Conservation (phyloP, 805 yeast species). For the Sugiyamaella floridensis region DNA sequence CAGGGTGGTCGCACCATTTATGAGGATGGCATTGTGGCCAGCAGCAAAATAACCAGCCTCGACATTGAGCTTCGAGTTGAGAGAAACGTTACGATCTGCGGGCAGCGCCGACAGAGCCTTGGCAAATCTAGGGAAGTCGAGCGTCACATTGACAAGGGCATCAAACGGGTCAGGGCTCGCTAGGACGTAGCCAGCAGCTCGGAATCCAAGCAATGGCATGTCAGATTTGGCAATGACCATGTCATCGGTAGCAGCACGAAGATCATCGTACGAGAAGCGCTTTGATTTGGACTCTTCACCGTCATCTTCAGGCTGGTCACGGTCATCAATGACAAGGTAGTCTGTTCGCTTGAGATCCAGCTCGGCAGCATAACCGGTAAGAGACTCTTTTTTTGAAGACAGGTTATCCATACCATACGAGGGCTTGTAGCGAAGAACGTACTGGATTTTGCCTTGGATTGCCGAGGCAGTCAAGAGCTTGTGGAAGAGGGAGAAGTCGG, state of each 20-base stretch:
- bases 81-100: conserved; percentile 12
- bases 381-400: conserved; percentile 5
- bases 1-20: conserved; percentile 64
- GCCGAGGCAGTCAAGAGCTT: conserved; percentile 54
- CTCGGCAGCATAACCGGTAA: conserved; percentile 60
- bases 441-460: conserved; percentile 54
- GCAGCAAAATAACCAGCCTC: conserved; percentile 15
- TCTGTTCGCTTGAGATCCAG: conserved; percentile 60
- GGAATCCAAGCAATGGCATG: conserved; percentile 24
- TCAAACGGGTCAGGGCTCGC: conserved; percentile 30
- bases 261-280: conserved; percentile 7
- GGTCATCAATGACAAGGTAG: conserved; percentile 58
- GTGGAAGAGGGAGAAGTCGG: conserved; percentile 50
- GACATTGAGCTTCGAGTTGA: conserved; percentile 23
- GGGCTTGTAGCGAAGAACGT: conserved; percentile 70
- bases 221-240: conserved; percentile 21
- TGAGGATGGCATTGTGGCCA: conserved; percentile 38
- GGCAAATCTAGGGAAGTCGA: conserved; percentile 52
- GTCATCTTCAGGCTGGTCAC: conserved; percentile 22
- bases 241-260: conserved; percentile 22
- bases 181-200: conserved; percentile 33
- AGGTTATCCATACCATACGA: conserved; percentile 26
- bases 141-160: conserved; percentile 35
- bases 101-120: conserved; percentile 31
- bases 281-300: conserved; percentile 3